Evolutionary conservation across 495 filamentous ascomycete species (phyloP).

Genomic region (Chaetomium fimeti): DNA sequence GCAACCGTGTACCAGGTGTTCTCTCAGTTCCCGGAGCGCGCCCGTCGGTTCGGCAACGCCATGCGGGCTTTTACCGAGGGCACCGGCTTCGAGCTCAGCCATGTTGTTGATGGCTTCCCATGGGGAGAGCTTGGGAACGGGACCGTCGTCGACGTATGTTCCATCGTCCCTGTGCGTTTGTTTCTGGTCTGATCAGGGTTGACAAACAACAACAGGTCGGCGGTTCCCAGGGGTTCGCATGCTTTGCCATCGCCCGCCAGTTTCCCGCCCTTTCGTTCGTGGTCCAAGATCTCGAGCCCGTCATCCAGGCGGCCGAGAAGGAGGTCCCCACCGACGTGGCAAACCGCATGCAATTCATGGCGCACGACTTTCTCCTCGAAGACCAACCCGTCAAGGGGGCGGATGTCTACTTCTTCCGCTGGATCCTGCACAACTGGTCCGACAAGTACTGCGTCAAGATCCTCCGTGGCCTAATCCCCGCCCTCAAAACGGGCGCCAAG

Average conservation of each 20-base stretch:
- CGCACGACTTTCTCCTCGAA: conserved; percentile 53
- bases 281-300: conserved; percentile 19
- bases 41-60: conserved; percentile 8
- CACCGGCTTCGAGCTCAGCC: background rate
- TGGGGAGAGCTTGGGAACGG: conserved; percentile 9
- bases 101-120: background rate
- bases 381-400: conserved; percentile 49
- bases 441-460: conserved; percentile 29
- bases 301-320: background rate
- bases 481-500: background rate
- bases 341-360: conserved; percentile 32
- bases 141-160: conserved; percentile 6
- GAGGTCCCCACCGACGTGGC: background rate
- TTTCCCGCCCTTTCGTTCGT: background rate
- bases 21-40: background rate
- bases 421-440: conserved; percentile 47
- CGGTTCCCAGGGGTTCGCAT: conserved; percentile 7
- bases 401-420: conserved; percentile 41
- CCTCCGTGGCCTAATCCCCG: background rate
- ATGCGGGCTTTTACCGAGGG: conserved; percentile 11
- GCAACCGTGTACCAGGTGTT: conserved; percentile 1
- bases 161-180: background rate
- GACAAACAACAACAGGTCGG: conserved; percentile 4
- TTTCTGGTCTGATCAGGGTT: background rate
- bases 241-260: conserved; percentile 8